A percentile compares a stretch with the other conserved stretches of the same genome.
Conservation (phyloP, 2,329 filamentous ascomycete genomes). For the Alternaria gaisen region DNA sequence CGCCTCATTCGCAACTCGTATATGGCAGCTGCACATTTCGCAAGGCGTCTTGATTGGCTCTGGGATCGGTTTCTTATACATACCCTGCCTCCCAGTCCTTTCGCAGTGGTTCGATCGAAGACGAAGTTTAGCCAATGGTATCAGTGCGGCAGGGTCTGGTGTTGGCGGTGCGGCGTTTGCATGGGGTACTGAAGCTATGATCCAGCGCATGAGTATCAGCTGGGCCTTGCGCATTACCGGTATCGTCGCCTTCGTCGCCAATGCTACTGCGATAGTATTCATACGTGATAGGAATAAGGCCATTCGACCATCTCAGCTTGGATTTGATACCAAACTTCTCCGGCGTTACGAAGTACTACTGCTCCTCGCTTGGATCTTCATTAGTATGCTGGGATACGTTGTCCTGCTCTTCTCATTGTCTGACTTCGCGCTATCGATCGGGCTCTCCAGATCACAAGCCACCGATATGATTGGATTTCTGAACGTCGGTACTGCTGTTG, state of each 20-base stretch:
- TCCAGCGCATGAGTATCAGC: constrained; percentile 43
- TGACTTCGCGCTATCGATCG: constrained; percentile 57
- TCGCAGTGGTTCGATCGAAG: constrained; percentile 55
- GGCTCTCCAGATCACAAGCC: constrained; percentile 52
- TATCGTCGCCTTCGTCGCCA: constrained; percentile 42
- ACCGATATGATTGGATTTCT: constrained; percentile 55
- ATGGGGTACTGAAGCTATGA: constrained; percentile 50
- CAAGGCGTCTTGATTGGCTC: constrained; percentile 54
- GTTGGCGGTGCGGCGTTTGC: constrained; percentile 50
- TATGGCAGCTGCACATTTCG: constrained; percentile 54
- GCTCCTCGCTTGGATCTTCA: constrained; percentile 55
- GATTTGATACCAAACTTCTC: constrained; percentile 50
- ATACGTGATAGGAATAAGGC: constrained; percentile 47
- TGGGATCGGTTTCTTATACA: constrained; percentile 54
- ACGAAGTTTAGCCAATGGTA: constrained; percentile 54
- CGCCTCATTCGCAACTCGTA: constrained; percentile 49
- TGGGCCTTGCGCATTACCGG: constrained; percentile 56
- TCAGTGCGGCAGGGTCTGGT: constrained; percentile 53
- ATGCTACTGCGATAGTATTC: constrained; percentile 38
- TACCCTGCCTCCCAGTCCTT: constrained; percentile 50
- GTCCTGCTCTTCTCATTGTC: constrained; percentile 59
- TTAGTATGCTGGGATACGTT: constrained; percentile 60
- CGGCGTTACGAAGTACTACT: constrained; percentile 49
- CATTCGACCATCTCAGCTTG: constrained; percentile 46
- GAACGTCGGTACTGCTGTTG: constrained; percentile 59